Base-by-base conservation (phyloP, 306 rosid species). In the Canavalia gladiata region DNA sequence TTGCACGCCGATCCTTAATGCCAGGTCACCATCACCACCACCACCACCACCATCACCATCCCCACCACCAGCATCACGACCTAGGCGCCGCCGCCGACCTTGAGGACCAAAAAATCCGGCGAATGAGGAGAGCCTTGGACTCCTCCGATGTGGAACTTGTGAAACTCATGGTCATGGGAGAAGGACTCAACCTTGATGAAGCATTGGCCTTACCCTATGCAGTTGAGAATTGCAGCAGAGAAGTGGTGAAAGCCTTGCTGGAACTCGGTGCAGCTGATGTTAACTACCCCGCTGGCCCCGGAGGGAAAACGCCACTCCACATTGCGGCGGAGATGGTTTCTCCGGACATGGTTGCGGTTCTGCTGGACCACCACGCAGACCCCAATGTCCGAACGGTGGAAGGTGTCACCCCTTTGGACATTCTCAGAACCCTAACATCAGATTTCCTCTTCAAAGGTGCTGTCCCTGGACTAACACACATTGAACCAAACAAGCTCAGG, bases 361-460 rank as follows among this genome's bases (percentile, higher is more conserved):
- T 96, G 1, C 98, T 96, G 0, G 99, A 96, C 84, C 99, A 96
- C 94, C 99, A 96, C 63, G 99, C 99, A 0, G 99, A 96, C 33
- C 99, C 99, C 0, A 96, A 94, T 39, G 95, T 93, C 3, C 80
- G 99, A 8, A 96, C 99, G 0, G 87, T 96, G 0, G 97, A 91
- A 0, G 97, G 93, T 1, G 87, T 96, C 10, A 96, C 98, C 0
- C 97, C 99, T 0, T 85, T 96, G 0, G 99, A 96, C 80, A 91
- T 94, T 0, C 90, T 96, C 0, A 79, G 99, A 93, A 96, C 99
- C 97, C 97, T 96, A 90, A 96, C 99, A 2, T 96, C 99, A 0
- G 99, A 96, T 77, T 96, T 96, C 33, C 94, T 96, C 5, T 96
- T 96, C 90, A 96, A 96, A 84, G 99, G 99, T 1, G 99, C 99